Conservation (phyloP, 345 rosid genomes). For the Populus davidiana region DNA sequence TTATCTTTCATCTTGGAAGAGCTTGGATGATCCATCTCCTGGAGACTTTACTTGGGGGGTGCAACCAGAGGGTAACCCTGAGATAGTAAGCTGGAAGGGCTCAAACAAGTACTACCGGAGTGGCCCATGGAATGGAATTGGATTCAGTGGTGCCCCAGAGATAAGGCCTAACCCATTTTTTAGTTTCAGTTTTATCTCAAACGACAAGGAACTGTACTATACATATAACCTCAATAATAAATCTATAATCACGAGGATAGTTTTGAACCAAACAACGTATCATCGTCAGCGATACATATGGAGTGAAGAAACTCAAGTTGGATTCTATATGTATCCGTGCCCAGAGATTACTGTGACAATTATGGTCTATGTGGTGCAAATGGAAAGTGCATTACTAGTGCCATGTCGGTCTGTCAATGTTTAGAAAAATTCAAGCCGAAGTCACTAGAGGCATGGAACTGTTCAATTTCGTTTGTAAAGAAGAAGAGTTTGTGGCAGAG, state of each 20-base stretch:
- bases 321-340: neutral
- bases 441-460: neutral
- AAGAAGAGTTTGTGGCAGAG: too few relatives aligned
- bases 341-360: constrained; percentile 5
- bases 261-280: constrained; percentile 4
- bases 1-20: constrained; percentile 1
- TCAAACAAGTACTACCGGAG: neutral
- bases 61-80: neutral
- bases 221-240: neutral
- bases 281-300: neutral
- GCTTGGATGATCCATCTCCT: constrained; percentile 10
- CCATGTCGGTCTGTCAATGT: neutral
- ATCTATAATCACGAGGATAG: neutral
- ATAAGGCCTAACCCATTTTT: constrained; percentile 3
- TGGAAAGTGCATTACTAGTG: constrained; percentile 1
- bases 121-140: constrained; percentile 21
- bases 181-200: neutral
- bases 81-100: neutral
- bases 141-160: constrained; percentile 1
- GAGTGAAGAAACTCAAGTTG: neutral
- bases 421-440: neutral
- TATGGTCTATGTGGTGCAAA: constrained; percentile 7
- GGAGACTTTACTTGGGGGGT: constrained; percentile 8
- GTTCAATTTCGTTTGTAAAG: too few relatives aligned
- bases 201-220: constrained; percentile 2